Base-by-base conservation (phyloP, 1,139 yeast genomes). In the Geotrichum macrosporum region DNA sequence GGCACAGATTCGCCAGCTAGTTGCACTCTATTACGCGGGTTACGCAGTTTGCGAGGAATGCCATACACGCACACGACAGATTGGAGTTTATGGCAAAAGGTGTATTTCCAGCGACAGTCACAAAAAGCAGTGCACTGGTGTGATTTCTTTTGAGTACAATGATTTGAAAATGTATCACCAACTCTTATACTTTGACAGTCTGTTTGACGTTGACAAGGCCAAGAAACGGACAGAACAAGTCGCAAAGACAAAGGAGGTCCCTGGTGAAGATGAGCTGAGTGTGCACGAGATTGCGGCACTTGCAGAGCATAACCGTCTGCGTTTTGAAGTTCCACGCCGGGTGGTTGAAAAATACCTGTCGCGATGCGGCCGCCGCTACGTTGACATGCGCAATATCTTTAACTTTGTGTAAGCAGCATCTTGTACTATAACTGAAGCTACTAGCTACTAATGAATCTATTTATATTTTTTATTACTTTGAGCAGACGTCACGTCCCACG, bases 1-100 rank as follows among this genome's bases (percentile, higher is more conserved):
- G 63, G 64, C 70, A 15, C 71, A 79, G 43, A 76, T 92, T 26
- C 74, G 97, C 49, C 67, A 71, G 5, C 86, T 81, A 55, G 80
- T 92, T 43, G 73, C 89, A 0, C 64, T 74, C 34, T 94, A 89
- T 65, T 94, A 94, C 62, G 81, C 85, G 15, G 94, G 92, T 4
- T 81, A 94, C 89, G 69, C 88, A 35, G 70, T 68, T 0, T 94
- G 99, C 67, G 94, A 84, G 62, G 96, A 89, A 57, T 94, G 99
- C 70, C 88, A 85, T 6, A 72, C 78, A 47, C 73, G 75, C 18
- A 89, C 97, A 0, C 75, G 96, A 53, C 95, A 89, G 61, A 75
- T 92, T 20, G 80, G 92, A 12, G 96, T 89, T 2, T 88, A 86
- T 60, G 97, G 96, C 51, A 80, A 80, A 57, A 74, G 94, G 56